Evolutionary conservation across 2,329 filamentous ascomycete species (phyloP), one percentile per base, ranked within the genome.

Genomic region (Ciborinia camelliae): DNA sequence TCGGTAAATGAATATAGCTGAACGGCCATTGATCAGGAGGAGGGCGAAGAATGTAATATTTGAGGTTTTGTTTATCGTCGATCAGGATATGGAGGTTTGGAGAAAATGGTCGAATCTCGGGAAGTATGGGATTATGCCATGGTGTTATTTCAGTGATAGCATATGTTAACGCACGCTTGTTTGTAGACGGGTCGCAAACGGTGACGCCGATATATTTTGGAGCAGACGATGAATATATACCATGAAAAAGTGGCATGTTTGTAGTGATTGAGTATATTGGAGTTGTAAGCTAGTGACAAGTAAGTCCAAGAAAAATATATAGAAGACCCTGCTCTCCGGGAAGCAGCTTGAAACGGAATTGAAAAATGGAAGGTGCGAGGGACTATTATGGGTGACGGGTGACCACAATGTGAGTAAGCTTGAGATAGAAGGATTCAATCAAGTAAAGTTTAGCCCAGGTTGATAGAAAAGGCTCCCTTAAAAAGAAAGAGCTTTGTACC

Each of bases 71-170:
- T 23, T 62, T 62, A 43, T 62, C 48, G 35, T 62, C 59, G 20
- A 62, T 39, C 1, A 53, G 37, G 26, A 62, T 52, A 3, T 62
- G 59, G 2, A 62, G 48, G n/a, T 62, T 20, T 1, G 23, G 20
- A 18, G 59, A 62, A 28, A 62, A 62, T 1, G 59, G 59, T 30
- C 59, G 59, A 39, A 62, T 62, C 23, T 62, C 59, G n/a, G 59
- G 45, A n/a, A 52, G 32, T 28, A 37, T 39, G 20, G 59, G 48
- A 14, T 51, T 35, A 23, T 62, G 59, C 59, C 59, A 62, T 28
- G 48, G 37, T 15, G 48, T 39, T 15, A 14, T 43, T 43, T 37
- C 10, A n/a, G 5, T 18, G 28, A 41, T 10, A 8, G 7, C 23
- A 47, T 32, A 35, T 26, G 7, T 47, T 1, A 32, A 23, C n/a